Percentiles rank a stretch among this genome's conserved stretches.
Conservation (phyloP, 1,284 basidiomycete species). For the Vanrija humicola region DNA sequence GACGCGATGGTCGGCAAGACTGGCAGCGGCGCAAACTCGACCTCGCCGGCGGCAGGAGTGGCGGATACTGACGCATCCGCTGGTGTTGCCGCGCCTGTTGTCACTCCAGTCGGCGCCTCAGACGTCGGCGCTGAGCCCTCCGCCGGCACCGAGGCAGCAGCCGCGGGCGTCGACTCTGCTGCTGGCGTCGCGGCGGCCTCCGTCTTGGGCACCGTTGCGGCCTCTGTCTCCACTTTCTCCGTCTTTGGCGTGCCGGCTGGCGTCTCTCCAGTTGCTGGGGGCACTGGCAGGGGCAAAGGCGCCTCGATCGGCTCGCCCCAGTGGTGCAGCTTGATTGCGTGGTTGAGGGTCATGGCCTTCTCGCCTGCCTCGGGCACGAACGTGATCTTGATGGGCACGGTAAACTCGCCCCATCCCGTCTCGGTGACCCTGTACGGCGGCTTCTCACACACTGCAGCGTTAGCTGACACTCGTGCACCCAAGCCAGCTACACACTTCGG, state of each 20-base stretch:
- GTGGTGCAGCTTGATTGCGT: slow-evolving; percentile 94
- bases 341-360: slow-evolving; percentile 80
- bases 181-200: slow-evolving; percentile 4
- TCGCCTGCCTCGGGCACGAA: slow-evolving; percentile 90
- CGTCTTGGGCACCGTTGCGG: slow-evolving; percentile 3
- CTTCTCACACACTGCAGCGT: slow-evolving; percentile 73
- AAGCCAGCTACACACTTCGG: slow-evolving; percentile 60
- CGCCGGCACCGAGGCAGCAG: slow-evolving; percentile 1
- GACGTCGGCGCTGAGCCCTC: slow-evolving; percentile 6
- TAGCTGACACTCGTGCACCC: background rate
- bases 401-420: slow-evolving; percentile 99
- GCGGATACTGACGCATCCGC: background rate
- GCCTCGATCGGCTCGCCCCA: slow-evolving; percentile 58
- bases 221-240: slow-evolving; percentile 3
- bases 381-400: slow-evolving; percentile 87
- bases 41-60: background rate
- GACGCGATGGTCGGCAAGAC: slow-evolving; percentile 9
- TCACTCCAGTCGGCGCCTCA: slow-evolving; percentile 2
- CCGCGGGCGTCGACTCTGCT: slow-evolving; percentile 4
- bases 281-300: slow-evolving; percentile 51
- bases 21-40: background rate
- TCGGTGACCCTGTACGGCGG: slow-evolving; percentile 92
- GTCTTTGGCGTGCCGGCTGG: background rate
- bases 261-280: slow-evolving; percentile 51
- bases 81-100: slow-evolving; percentile 1